These are phyloP conservation scores for Penicillium samsonianum DNA, from an alignment of 495 filamentous ascomycete genomes.

Conservation along the genomic window DNA sequence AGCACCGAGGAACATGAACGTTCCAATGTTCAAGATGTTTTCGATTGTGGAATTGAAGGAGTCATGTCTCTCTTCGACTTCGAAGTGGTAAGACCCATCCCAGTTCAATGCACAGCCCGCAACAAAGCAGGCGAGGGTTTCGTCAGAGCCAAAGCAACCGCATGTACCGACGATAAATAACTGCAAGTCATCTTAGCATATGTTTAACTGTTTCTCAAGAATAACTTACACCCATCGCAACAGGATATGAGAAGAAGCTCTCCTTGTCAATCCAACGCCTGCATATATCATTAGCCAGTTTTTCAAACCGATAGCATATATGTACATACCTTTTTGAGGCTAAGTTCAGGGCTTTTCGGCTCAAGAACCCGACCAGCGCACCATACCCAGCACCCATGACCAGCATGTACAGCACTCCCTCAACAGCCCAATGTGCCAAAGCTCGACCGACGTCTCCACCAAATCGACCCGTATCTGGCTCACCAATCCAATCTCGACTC, in stretches of 20 bases:
- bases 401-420: slow-evolving; percentile 46
- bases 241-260: slow-evolving; percentile 34
- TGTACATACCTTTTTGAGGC: slow-evolving; percentile 25
- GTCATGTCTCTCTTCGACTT: slow-evolving; percentile 39
- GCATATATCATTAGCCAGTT: background rate
- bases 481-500: slow-evolving; percentile 32
- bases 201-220: background rate
- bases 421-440: slow-evolving; percentile 43
- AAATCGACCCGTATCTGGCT: slow-evolving; percentile 34
- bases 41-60: slow-evolving; percentile 42
- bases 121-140: slow-evolving; percentile 44
- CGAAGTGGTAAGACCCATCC: slow-evolving; percentile 38
- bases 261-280: slow-evolving; percentile 43
- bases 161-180: slow-evolving; percentile 43
- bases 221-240: slow-evolving; percentile 35
- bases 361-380: slow-evolving; percentile 34
- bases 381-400: slow-evolving; percentile 40
- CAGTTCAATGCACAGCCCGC: slow-evolving; percentile 43
- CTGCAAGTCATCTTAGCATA: slow-evolving; percentile 17
- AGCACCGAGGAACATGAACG: slow-evolving; percentile 48
- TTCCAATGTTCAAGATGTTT: slow-evolving; percentile 39
- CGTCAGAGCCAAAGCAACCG: slow-evolving; percentile 43
- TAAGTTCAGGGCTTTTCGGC: slow-evolving; percentile 32
- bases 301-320: no score
- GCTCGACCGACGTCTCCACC: slow-evolving; percentile 36